These are phyloP conservation scores for Hanseniaspora vineae DNA, from an alignment of 805 yeast genomes.

Conservation along the genomic window DNA sequence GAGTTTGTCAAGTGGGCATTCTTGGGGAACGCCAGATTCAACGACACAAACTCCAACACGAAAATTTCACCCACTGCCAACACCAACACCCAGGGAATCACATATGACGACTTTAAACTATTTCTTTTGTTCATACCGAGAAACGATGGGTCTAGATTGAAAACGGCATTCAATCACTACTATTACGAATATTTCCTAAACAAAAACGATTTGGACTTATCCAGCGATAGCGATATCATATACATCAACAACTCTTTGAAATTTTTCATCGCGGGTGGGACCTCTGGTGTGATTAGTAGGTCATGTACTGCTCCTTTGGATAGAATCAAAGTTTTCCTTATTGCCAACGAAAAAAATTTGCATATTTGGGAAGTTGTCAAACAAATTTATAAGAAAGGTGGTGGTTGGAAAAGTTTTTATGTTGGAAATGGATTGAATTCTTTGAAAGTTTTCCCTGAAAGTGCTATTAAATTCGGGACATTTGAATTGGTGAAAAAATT, in stretches of 20 bases:
- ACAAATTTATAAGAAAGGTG: constrained; percentile 70
- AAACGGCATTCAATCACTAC: constrained; percentile 66
- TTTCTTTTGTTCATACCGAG: constrained; percentile 76
- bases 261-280: constrained; percentile 87
- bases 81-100: constrained; percentile 29
- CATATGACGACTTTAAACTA: constrained; percentile 78
- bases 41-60: background rate
- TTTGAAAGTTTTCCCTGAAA: constrained; percentile 90
- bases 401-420: constrained; percentile 71
- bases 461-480: constrained; percentile 94
- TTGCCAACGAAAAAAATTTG: constrained; percentile 55
- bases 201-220: constrained; percentile 38
- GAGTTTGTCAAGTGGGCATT: constrained; percentile 21
- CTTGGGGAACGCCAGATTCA: constrained; percentile 1
- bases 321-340: constrained; percentile 82
- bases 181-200: constrained; percentile 1
- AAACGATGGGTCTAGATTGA: constrained; percentile 57
- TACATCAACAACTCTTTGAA: constrained; percentile 63
- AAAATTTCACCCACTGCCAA: constrained; percentile 33
- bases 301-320: constrained; percentile 97
- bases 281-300: constrained; percentile 90
- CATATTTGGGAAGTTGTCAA: constrained; percentile 57
- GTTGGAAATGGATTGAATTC: constrained; percentile 92
- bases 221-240: constrained; percentile 88
- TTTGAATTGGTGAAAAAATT: constrained; percentile 78